phyloP scores from a whole-genome alignment of 441 rosid species.

The Capsella rubella region DNA sequence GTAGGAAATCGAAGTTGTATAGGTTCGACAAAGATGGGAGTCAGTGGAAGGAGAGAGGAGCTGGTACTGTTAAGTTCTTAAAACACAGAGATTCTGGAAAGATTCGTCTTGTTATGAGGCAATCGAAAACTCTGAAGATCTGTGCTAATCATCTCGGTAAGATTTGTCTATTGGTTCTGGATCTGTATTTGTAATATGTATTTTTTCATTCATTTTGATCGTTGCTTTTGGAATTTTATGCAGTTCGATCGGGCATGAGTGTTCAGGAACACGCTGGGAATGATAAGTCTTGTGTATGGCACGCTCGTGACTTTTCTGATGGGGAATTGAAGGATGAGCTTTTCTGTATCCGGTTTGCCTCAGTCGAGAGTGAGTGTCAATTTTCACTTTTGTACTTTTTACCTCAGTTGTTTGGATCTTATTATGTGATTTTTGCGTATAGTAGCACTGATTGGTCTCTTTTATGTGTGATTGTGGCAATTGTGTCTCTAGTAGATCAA shows the following conservation, averaged over 20 bases:
- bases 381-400: not conserved
- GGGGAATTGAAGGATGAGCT: slow-evolving; percentile 87
- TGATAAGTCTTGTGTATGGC: slow-evolving; percentile 92
- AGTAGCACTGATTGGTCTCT: not conserved
- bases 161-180: not conserved
- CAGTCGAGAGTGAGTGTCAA: slow-evolving; percentile 72
- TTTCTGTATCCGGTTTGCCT: slow-evolving; percentile 78
- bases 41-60: slow-evolving; percentile 97
- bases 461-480: not conserved
- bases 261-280: slow-evolving; percentile 91
- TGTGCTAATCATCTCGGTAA: slow-evolving; percentile 89
- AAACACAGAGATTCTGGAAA: slow-evolving; percentile 70
- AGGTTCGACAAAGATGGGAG: slow-evolving; percentile 79
- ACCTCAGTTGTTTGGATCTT: not conserved
- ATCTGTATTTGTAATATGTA: not conserved
- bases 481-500: not conserved
- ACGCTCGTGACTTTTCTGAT: slow-evolving; percentile 82
- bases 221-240: not conserved
- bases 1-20: slow-evolving; percentile 83
- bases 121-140: slow-evolving; percentile 90
- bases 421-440: not conserved
- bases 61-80: slow-evolving; percentile 82
- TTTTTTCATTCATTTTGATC: not conserved
- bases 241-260: slow-evolving; percentile 69
- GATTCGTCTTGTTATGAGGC: slow-evolving; percentile 87